phyloP scores from a whole-genome alignment of 495 filamentous ascomycete genomes.

The Penicillium riverlandense region DNA sequence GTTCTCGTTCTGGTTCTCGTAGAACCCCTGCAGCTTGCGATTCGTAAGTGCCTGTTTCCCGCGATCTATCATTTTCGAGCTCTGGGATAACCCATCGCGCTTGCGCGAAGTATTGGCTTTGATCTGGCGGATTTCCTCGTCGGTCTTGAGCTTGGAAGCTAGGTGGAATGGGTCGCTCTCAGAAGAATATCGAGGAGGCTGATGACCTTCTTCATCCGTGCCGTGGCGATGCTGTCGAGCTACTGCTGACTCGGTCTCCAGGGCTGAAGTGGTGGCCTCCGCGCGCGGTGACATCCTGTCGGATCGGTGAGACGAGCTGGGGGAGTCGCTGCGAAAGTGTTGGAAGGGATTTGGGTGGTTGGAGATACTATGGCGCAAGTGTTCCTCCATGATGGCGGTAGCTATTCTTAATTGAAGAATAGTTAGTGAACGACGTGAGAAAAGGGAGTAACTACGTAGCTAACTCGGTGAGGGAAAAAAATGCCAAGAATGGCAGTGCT shows the following conservation, averaged over 20 bases:
- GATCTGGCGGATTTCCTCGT: constrained; percentile 73
- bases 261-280: constrained; percentile 29
- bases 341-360: constrained; percentile 21
- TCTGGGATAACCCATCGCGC: constrained; percentile 42
- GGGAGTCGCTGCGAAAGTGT: constrained; percentile 7
- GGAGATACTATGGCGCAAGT: constrained; percentile 30
- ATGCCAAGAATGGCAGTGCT: too few species aligned
- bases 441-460: too few species aligned
- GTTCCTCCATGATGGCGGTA: constrained; percentile 28
- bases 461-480: too few species aligned
- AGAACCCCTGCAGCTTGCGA: constrained; percentile 73
- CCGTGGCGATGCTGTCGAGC: constrained; percentile 23
- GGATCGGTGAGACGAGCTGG: constrained; percentile 12
- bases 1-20: constrained; percentile 85
- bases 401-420: too few species aligned
- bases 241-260: constrained; percentile 18
- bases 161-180: constrained; percentile 78
- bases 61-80: constrained; percentile 23
- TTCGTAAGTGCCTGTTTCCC: constrained; percentile 34
- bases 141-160: constrained; percentile 68
- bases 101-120: constrained; percentile 78
- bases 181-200: constrained; percentile 48
- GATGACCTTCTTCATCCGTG: constrained; percentile 60
- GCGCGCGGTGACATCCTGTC: constrained; percentile 12
- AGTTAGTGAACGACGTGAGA: too few species aligned